Evolutionary conservation across 1,284 basidiomycete species (phyloP).

Genomic region (Uromyces viciae-fabae): DNA sequence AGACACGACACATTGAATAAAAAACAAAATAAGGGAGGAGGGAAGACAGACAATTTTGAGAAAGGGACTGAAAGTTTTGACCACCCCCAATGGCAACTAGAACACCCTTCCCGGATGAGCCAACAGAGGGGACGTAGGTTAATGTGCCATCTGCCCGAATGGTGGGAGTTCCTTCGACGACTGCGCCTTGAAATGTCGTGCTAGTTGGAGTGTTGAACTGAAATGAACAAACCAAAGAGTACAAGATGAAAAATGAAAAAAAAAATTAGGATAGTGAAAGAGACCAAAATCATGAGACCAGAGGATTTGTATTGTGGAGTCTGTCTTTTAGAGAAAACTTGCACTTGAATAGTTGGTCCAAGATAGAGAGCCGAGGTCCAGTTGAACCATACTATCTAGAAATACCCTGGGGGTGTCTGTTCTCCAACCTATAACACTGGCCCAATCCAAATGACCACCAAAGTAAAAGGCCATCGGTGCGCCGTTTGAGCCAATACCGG

Average conservation of each 20-base stretch:
- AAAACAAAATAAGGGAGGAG: not conserved
- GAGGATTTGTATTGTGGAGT: no score
- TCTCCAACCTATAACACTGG: slow-evolving; percentile 49
- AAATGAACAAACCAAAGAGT: not conserved
- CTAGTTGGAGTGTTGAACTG: slow-evolving; percentile 43
- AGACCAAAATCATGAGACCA: not conserved
- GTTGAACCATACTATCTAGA: slow-evolving; percentile 17
- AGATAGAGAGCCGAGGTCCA: slow-evolving; percentile 25
- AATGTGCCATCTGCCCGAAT: slow-evolving; percentile 50
- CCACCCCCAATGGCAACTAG: slow-evolving; percentile 52
- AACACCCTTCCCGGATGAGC: slow-evolving; percentile 47
- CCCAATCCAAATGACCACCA: slow-evolving; percentile 49
- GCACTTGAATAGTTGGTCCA: slow-evolving; percentile 37
- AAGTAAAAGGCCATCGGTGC: slow-evolving; percentile 49
- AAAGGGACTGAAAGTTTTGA: slow-evolving; percentile 41
- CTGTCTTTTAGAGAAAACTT: no score
- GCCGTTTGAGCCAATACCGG: slow-evolving; percentile 36
- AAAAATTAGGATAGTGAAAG: slow-evolving; percentile 42
- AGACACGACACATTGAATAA: not conserved
- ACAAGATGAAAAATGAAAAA: slow-evolving; percentile 26
- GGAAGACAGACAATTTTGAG: slow-evolving; percentile 28
- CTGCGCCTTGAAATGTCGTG: slow-evolving; percentile 47
- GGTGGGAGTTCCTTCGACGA: slow-evolving; percentile 47
- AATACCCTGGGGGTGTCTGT: slow-evolving; percentile 48
- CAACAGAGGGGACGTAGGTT: slow-evolving; percentile 49